Conservation (phyloP, 129 eudicot genomes). For the Artemisia annua region DNA sequence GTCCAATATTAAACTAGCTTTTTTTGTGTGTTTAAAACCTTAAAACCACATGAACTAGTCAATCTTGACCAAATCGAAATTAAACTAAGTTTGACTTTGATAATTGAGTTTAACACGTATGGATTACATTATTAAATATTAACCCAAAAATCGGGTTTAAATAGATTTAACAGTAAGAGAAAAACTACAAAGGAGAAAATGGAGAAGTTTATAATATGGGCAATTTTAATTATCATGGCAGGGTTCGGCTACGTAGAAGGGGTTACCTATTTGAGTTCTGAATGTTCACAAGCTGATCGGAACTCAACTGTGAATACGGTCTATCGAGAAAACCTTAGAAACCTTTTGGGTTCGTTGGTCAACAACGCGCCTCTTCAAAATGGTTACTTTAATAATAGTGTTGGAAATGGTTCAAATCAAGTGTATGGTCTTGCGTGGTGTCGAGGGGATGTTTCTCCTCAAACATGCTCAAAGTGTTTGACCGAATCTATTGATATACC, state of each 20-base stretch:
- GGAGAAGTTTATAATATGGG: too few species aligned
- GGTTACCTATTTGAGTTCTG: too few species aligned
- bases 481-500: background rate
- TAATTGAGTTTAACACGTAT: conserved; percentile 27
- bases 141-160: background rate
- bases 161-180: background rate
- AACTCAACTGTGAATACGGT: too few species aligned
- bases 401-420: conserved; percentile 19
- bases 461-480: conserved; percentile 23
- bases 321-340: too few species aligned
- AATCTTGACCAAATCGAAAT: conserved; percentile 20
- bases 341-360: too few species aligned
- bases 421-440: conserved; percentile 31
- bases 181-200: conserved; percentile 10
- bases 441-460: conserved; percentile 30
- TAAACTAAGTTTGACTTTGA: conserved; percentile 16
- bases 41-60: background rate
- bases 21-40: background rate
- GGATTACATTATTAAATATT: background rate
- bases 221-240: too few species aligned
- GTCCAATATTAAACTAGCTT: background rate
- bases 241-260: too few species aligned
- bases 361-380: too few species aligned
- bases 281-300: too few species aligned
- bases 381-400: conserved; percentile 26